Evolutionary conservation across 2,329 filamentous ascomycete genomes (phyloP).

Genomic region (Clarireedia homoeocarpa): DNA sequence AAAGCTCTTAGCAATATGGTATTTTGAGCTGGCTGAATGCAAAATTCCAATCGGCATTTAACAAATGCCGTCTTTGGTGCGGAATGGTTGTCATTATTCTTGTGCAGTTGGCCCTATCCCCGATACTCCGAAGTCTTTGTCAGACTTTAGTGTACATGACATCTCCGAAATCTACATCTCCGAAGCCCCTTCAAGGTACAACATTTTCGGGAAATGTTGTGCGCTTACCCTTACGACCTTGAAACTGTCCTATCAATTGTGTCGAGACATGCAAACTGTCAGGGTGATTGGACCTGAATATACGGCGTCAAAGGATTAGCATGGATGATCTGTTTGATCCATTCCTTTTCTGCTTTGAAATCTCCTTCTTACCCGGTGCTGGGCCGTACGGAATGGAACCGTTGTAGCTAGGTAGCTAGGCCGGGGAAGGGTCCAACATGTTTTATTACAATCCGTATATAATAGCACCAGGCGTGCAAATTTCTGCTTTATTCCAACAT

Average conservation of each 20-base stretch:
- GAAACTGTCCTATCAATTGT: neutral
- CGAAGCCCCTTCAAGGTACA: constrained; percentile 5
- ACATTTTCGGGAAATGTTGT: neutral
- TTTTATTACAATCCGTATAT: neutral
- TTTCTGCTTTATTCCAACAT: neutral
- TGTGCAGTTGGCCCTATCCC: neutral
- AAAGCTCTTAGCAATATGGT: too few relatives aligned
- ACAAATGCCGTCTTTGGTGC: neutral
- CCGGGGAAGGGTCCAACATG: neutral
- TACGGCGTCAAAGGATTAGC: neutral
- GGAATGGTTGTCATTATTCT: neutral
- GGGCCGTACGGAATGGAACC: neutral
- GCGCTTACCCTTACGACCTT: neutral
- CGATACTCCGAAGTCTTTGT: constrained; percentile 2
- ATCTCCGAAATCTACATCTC: constrained; percentile 3
- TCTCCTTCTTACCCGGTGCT: neutral
- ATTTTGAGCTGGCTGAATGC: too few relatives aligned
- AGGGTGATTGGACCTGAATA: neutral
- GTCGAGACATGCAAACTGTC: neutral
- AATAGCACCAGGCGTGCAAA: neutral
- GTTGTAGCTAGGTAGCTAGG: neutral
- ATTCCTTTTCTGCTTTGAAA: constrained; percentile 4
- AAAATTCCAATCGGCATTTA: neutral
- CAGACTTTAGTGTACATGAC: constrained; percentile 3
- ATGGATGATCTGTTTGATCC: neutral